phyloP scores from a whole-genome alignment of 2,329 filamentous ascomycete species.

The Tolypocladium cylindrosporum region DNA sequence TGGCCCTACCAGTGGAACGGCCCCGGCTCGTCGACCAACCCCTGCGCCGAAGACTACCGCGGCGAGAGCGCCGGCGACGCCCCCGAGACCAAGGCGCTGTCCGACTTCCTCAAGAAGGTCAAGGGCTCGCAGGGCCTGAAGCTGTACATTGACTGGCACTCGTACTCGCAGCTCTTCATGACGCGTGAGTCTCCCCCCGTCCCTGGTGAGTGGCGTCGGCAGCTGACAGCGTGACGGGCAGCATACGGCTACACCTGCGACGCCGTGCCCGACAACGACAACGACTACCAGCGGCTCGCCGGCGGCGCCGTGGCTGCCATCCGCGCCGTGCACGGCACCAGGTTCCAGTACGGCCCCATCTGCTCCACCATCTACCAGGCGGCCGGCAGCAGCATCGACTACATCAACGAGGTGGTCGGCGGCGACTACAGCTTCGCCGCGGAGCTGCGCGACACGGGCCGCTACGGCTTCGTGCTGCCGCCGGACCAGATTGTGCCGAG shows the following conservation, averaged over 20 bases:
- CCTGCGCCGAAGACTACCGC: conserved; percentile 40
- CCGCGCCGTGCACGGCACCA: conserved; percentile 25
- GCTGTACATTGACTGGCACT: conserved; percentile 56
- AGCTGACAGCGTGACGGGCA: background rate
- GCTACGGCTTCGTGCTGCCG: conserved; percentile 32
- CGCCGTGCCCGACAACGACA: conserved; percentile 32
- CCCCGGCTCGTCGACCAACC: conserved; percentile 37
- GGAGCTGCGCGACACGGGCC: conserved; percentile 26
- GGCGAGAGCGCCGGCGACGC: conserved; percentile 33
- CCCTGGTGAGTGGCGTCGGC: background rate
- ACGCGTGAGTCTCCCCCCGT: conserved; percentile 49
- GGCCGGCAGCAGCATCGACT: conserved; percentile 34
- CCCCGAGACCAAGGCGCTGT: conserved; percentile 41
- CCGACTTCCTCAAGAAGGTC: conserved; percentile 20
- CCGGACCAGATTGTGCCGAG: conserved; percentile 31
- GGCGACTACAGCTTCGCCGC: conserved; percentile 30
- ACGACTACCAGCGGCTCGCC: conserved; percentile 38
- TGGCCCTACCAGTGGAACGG: conserved; percentile 46
- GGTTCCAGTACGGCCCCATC: conserved; percentile 37
- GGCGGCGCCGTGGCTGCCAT: conserved; percentile 40
- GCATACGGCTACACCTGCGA: conserved; percentile 52
- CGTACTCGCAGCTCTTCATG: conserved; percentile 51
- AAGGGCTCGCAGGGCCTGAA: conserved; percentile 37
- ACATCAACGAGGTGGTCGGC: conserved; percentile 28
- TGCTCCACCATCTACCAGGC: conserved; percentile 54